phyloP scores from a whole-genome alignment of 768 basidiomycete genomes.

The Nevesoporus exiguus region DNA sequence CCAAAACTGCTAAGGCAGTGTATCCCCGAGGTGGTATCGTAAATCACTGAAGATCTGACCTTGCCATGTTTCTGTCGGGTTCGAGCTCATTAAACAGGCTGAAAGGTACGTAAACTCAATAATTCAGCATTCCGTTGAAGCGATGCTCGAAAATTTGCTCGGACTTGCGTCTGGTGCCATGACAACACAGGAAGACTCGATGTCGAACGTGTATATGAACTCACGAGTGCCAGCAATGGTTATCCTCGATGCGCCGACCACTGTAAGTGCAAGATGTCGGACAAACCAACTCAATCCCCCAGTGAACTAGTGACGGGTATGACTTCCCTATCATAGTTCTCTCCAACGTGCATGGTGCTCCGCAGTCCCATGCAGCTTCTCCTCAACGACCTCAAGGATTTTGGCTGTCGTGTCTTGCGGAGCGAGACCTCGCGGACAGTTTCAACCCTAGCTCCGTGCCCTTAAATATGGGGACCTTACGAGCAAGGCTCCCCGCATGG shows the following conservation, averaged over 20 bases:
- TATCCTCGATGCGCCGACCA: background rate
- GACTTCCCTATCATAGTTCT: conserved; percentile 9
- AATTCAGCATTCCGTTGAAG: background rate
- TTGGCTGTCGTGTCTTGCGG: conserved; percentile 19
- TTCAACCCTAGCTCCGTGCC: conserved; percentile 17
- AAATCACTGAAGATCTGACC: background rate
- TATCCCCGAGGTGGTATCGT: background rate
- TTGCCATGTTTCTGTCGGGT: background rate
- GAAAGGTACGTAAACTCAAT: background rate
- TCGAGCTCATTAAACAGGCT: background rate
- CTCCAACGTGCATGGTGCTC: conserved; percentile 13
- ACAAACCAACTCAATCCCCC: background rate
- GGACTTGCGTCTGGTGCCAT: background rate
- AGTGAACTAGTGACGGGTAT: conserved; percentile 7
- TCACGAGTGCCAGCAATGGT: too few relatives aligned
- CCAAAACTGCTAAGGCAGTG: conserved; percentile 13
- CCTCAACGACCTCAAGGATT: conserved; percentile 19
- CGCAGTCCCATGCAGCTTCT: conserved; percentile 23
- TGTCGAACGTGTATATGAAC: background rate
- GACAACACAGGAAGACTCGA: background rate
- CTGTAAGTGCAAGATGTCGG: background rate
- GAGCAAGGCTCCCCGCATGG: conserved; percentile 17
- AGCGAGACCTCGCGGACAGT: conserved; percentile 16
- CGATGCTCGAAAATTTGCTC: background rate
- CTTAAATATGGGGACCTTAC: conserved; percentile 25